Conservation (phyloP, 2,329 filamentous ascomycete genomes). For the Fusarium domesticum region DNA sequence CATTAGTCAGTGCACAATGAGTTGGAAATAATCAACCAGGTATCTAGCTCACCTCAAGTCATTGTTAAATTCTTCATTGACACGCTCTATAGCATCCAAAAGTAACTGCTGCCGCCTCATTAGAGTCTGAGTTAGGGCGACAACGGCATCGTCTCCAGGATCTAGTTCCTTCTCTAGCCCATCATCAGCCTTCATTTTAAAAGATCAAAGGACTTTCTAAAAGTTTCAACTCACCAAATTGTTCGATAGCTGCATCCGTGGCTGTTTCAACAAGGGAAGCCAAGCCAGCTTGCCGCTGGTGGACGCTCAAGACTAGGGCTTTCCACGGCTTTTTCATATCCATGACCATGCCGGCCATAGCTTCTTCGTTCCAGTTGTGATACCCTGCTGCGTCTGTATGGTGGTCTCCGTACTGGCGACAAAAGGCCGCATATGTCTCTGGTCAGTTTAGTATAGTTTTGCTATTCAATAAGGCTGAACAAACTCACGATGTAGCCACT, state of each 20-base stretch:
- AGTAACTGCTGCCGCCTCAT: slow-evolving; percentile 29
- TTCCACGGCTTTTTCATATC: slow-evolving; percentile 36
- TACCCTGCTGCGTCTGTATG: slow-evolving; percentile 23
- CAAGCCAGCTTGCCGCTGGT: slow-evolving; percentile 1
- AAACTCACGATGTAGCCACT: slow-evolving; percentile 31
- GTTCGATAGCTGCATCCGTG: slow-evolving; percentile 6
- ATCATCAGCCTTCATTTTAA: background rate
- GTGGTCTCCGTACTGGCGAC: slow-evolving; percentile 40
- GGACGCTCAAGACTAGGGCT: slow-evolving; percentile 6
- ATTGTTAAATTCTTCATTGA: slow-evolving; percentile 24
- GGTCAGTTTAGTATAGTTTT: background rate
- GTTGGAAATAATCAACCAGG: too few species aligned
- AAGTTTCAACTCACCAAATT: slow-evolving; percentile 16
- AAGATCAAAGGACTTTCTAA: too few species aligned
- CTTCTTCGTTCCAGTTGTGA: slow-evolving; percentile 47
- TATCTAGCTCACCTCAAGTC: slow-evolving; percentile 4
- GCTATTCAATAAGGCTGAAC: fast-evolving
- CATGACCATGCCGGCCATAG: slow-evolving; percentile 35
- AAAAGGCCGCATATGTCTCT: slow-evolving; percentile 43
- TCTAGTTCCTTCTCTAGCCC: slow-evolving; percentile 1
- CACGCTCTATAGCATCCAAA: slow-evolving; percentile 27
- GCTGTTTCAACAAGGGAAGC: background rate
- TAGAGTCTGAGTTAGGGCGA: slow-evolving; percentile 27
- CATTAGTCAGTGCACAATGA: too few species aligned
- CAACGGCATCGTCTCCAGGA: background rate